These are phyloP conservation scores for Diaporthe batatas DNA, from an alignment of 2,329 filamentous ascomycete genomes.

Conservation along the genomic window DNA sequence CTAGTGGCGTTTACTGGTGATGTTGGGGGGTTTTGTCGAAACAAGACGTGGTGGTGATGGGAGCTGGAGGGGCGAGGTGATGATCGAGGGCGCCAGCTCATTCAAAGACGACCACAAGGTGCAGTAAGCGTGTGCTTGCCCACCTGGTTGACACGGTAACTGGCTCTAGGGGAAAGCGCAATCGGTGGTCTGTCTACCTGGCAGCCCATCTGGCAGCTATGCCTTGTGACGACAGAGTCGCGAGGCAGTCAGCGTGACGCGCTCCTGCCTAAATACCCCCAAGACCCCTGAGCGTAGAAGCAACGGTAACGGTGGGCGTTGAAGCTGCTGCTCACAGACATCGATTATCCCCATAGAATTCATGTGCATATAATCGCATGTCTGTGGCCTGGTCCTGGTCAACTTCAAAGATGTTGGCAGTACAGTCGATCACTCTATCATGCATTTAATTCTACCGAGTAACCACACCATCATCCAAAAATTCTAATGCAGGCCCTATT, in stretches of 20 bases:
- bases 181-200: background rate
- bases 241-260: background rate
- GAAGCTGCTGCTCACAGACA: background rate
- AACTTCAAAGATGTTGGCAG: background rate
- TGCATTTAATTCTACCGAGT: background rate
- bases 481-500: conserved; percentile 1
- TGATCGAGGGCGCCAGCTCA: background rate
- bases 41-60: background rate
- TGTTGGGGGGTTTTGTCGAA: background rate
- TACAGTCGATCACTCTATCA: background rate
- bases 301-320: background rate
- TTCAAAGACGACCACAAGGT: background rate
- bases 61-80: background rate
- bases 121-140: background rate
- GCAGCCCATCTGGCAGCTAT: background rate
- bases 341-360: background rate
- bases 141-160: background rate
- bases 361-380: background rate
- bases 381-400: background rate
- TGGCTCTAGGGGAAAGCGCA: background rate
- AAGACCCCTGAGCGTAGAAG: background rate
- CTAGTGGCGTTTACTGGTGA: background rate
- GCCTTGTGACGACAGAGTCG: background rate
- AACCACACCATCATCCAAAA: background rate
- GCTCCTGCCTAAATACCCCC: background rate